Conservation (phyloP, 2,329 filamentous ascomycete genomes). For the Fusarium pininemorale region DNA sequence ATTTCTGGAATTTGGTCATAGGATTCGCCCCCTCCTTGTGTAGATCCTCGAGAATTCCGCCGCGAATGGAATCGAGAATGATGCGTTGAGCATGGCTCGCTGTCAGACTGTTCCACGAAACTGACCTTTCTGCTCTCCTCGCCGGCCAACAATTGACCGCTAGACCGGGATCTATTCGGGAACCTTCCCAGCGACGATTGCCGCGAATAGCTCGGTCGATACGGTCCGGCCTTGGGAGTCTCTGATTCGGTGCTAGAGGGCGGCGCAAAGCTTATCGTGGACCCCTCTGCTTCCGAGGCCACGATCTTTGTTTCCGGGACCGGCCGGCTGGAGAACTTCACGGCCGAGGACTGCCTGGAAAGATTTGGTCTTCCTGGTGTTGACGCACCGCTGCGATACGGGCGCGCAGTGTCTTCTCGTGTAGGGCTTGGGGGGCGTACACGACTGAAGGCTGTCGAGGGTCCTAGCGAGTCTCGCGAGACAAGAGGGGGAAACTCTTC, state of each 20-base stretch:
- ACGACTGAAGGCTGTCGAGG: constrained; percentile 13
- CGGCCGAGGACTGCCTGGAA: constrained; percentile 61
- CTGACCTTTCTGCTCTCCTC: constrained; percentile 68
- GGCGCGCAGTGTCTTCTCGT: constrained; percentile 33
- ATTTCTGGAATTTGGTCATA: constrained; percentile 57
- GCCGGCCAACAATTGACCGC: constrained; percentile 66
- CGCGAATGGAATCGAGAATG: constrained; percentile 48
- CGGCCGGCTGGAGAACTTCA: constrained; percentile 76
- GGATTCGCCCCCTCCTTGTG: constrained; percentile 46
- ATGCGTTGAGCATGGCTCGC: constrained; percentile 28
- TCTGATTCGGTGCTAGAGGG: constrained; percentile 43
- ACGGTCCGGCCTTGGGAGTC: constrained; percentile 44
- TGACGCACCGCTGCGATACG: constrained; percentile 31
- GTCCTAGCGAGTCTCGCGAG: constrained; percentile 18
- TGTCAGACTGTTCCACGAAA: constrained; percentile 59
- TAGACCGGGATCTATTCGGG: constrained; percentile 69
- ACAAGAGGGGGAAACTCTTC: constrained; percentile 39
- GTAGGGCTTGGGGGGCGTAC: constrained; percentile 41
- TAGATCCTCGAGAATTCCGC: constrained; percentile 49
- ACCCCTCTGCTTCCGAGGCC: constrained; percentile 63
- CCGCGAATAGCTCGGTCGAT: constrained; percentile 50
- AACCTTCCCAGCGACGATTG: constrained; percentile 65
- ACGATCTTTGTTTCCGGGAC: constrained; percentile 76
- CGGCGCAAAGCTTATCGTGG: constrained; percentile 74
- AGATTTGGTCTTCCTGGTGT: constrained; percentile 55